Conservation (phyloP, 768 basidiomycete genomes). For the Megacollybia marginata region DNA sequence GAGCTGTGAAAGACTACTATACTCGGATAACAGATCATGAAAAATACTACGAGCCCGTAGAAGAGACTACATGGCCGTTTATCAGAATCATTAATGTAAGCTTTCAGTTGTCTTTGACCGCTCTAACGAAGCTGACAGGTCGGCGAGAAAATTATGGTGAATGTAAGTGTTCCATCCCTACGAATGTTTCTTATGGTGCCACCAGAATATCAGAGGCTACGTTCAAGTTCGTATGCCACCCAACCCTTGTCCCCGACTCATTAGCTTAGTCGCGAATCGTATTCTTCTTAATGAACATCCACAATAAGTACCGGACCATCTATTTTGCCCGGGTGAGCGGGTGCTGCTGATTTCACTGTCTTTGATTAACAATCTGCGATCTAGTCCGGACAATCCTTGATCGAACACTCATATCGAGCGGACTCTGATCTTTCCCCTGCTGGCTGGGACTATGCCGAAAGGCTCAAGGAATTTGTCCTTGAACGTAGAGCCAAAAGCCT, state of each 20-base stretch:
- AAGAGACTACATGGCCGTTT: constrained; percentile 86
- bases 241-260: too few relatives aligned
- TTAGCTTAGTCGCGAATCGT: constrained; percentile 74
- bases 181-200: not conserved
- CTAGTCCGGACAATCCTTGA: constrained; percentile 95
- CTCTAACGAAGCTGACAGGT: constrained; percentile 41
- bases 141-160: constrained; percentile 93
- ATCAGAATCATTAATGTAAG: constrained; percentile 90
- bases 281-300: constrained; percentile 99
- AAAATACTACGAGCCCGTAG: constrained; percentile 82
- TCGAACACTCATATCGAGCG: constrained; percentile 98
- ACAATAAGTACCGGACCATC: constrained; percentile 87
- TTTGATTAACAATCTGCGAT: not conserved
- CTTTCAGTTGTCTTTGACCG: not conserved
- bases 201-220: constrained; percentile 79
- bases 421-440: constrained; percentile 93
- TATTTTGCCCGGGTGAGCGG: constrained; percentile 89
- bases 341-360: not conserved
- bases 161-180: constrained; percentile 40
- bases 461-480: constrained; percentile 83
- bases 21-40: constrained; percentile 83
- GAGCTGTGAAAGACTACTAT: constrained; percentile 90
- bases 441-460: constrained; percentile 93
- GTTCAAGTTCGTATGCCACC: constrained; percentile 52
- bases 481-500: constrained; percentile 73